Base-by-base conservation (phyloP, 169 alveolate genomes). In the Eimeria nieschulzi region DNA sequence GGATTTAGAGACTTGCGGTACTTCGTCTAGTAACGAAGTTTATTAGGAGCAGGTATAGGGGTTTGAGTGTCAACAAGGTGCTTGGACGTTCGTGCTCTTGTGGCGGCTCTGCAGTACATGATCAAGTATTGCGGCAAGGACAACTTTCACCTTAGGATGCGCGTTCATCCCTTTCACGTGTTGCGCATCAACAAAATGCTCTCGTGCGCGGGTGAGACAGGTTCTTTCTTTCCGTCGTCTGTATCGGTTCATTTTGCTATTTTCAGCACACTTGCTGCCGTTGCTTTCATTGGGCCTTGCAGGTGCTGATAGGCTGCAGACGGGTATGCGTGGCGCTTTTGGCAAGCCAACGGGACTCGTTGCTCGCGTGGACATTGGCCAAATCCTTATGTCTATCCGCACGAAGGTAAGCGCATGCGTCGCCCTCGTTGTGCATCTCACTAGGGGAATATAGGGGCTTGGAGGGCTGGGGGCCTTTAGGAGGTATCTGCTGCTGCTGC, bases 151-250 rank as follows among this genome's bases (percentile, higher is more conserved):
- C 95, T 98, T 95, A 98, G 99, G 94, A 97, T 98, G 85, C 97
- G 99, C 93, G 99, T 97, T 9, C 99, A 99, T 94, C 99, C 99
- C 25, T 99, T 98, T 99, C 99, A 99, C 96, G 99, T 99, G 86
- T 96, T 98, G 91, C 98, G 99, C 91, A 98, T 99, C 96, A 99
- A 99, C 97, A 99, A 99, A 94, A 99, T 99, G 99, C 99, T 99
- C 97, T 98, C 99, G 68, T 99, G 99, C 95, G 99, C 99, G 59
- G 99, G 93, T 88, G 66, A 19, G 87, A n/a, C 33, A 0, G 33
- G 59, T 23, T 54, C 51, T 23, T 26, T 12, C 39, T 13, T 33
- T 26, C 21, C 63, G 17, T 7, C 46, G 19, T 9, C 53, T 64
- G 19, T 46, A 25, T 70, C 33, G n/a, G 59, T 0, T 46, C n/a